These are phyloP conservation scores for Prunus kanzakura DNA, from an alignment of 306 rosid genomes.

Conservation along the genomic window DNA sequence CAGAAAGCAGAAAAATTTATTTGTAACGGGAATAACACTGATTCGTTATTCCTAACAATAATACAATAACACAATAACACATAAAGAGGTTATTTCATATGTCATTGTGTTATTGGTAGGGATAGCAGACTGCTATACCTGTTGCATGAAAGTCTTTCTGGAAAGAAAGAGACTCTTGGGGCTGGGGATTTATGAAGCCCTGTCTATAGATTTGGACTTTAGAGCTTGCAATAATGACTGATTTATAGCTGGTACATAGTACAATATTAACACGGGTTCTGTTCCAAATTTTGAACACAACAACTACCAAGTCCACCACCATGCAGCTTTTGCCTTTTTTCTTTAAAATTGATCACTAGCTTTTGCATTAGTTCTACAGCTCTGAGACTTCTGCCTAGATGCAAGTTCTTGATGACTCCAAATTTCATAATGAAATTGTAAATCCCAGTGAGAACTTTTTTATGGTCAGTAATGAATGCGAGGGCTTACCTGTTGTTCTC, in stretches of 20 bases:
- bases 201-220: not conserved
- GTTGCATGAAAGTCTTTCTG: too few relatives aligned
- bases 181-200: not conserved
- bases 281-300: not conserved
- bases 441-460: not conserved
- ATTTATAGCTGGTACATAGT: not conserved
- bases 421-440: not conserved
- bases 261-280: not conserved
- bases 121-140: too few relatives aligned
- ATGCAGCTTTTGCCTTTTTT: not conserved
- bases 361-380: not conserved
- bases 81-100: rapidly evolving
- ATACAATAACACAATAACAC: rapidly evolving
- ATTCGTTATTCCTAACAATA: rapidly evolving
- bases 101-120: too few relatives aligned
- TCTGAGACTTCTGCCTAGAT: not conserved
- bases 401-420: not conserved
- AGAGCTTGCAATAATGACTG: constrained; percentile 13
- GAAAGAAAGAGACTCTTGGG: not conserved
- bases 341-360: too few relatives aligned
- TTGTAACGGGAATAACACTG: rapidly evolving
- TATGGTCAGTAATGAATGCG: not conserved
- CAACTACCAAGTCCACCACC: not conserved
- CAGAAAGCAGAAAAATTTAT: too few relatives aligned
- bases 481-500: not conserved